A percentile compares a stretch with the other conserved stretches of the same genome.
phyloP scores from a whole-genome alignment of 1,284 basidiomycete genomes.

The Grifola frondosa region DNA sequence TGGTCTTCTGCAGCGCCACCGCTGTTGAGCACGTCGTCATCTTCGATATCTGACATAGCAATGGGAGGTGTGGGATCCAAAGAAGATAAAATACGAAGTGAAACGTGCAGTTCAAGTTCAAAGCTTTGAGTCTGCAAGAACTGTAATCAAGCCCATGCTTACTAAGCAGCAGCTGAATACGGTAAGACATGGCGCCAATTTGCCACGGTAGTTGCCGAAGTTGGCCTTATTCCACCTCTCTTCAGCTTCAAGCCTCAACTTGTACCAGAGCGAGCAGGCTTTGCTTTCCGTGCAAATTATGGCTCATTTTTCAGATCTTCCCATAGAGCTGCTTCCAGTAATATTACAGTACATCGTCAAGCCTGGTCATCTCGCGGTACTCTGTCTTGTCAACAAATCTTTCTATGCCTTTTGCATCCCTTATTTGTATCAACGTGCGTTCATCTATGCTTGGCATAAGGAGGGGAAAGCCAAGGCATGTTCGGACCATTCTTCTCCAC shows the following conservation, averaged over 20 bases:
- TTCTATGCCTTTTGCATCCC: slow-evolving; percentile 51
- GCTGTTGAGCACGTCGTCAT: slow-evolving; percentile 30
- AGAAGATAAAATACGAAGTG: too few species aligned
- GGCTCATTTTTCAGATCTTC: slow-evolving; percentile 37
- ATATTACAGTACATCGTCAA: slow-evolving; percentile 51
- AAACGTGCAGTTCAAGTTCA: too few species aligned
- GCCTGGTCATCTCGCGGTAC: slow-evolving; percentile 47
- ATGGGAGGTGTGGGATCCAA: slow-evolving; percentile 7
- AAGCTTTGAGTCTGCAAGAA: too few species aligned
- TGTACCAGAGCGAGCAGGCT: too few species aligned
- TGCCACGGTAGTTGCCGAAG: too few species aligned
- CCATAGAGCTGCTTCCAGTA: slow-evolving; percentile 56
- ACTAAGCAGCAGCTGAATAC: too few species aligned
- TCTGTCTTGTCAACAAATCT: slow-evolving; percentile 54
- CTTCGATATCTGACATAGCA: slow-evolving; percentile 56
- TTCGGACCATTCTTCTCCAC: slow-evolving; percentile 17
- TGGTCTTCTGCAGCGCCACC: slow-evolving; percentile 28
- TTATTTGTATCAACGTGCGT: slow-evolving; percentile 52
- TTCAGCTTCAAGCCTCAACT: too few species aligned
- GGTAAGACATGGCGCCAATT: too few species aligned
- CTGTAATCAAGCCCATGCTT: too few species aligned
- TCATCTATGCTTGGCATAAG: slow-evolving; percentile 68
- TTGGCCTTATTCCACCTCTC: too few species aligned
- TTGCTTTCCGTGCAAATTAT: too few species aligned
- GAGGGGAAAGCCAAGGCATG: slow-evolving; percentile 61